Conservation (phyloP, 345 rosid species). For the Hibiscus trionum region DNA sequence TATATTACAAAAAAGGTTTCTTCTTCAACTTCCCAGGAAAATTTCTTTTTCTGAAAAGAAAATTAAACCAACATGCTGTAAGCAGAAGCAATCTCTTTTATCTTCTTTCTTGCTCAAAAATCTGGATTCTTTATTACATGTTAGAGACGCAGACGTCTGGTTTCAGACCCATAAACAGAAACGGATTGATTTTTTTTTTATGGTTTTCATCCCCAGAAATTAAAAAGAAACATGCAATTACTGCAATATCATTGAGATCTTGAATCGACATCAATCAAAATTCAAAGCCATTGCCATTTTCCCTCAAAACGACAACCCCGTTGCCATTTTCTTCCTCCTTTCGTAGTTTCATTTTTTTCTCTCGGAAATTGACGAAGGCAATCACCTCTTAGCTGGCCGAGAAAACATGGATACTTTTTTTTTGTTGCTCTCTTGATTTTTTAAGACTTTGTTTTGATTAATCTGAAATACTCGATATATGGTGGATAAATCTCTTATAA, state of each 20-base stretch:
- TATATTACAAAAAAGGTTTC: too few species aligned
- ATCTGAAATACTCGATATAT: too few species aligned
- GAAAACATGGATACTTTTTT: neutral
- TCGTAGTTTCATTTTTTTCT: neutral
- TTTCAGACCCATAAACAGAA: slow-evolving; percentile 6
- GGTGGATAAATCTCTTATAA: too few species aligned
- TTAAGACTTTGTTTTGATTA: too few species aligned
- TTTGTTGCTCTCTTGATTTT: too few species aligned
- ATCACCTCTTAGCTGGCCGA: neutral
- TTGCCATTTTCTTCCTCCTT: neutral
- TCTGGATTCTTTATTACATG: slow-evolving; percentile 13
- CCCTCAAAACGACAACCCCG: neutral
- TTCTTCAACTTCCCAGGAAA: neutral
- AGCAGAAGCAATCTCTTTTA: neutral
- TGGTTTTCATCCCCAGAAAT: neutral
- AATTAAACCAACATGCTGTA: neutral
- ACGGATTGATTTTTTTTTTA: neutral
- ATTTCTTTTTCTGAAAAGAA: neutral
- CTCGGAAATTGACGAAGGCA: neutral
- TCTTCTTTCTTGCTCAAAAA: slow-evolving; percentile 9
- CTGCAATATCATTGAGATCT: neutral
- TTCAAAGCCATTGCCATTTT: neutral
- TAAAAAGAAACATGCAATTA: neutral
- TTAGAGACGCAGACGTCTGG: neutral
- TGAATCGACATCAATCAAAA: neutral